These are phyloP conservation scores for Cercospora sesami DNA, from an alignment of 2,329 filamentous ascomycete genomes.

Conservation along the genomic window DNA sequence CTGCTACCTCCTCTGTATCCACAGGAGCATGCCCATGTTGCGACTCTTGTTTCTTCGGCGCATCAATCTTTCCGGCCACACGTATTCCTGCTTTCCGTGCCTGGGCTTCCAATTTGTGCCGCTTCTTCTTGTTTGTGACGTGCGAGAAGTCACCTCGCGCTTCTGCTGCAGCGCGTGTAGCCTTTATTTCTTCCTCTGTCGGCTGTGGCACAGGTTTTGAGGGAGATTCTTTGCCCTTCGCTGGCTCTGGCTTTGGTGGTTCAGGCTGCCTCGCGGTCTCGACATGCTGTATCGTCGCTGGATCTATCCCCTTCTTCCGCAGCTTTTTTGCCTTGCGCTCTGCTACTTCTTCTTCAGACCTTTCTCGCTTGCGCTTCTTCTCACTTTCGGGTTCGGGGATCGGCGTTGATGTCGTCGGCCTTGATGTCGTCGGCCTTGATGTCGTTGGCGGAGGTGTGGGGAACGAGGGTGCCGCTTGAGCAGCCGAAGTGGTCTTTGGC, in stretches of 20 bases:
- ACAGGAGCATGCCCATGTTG: background rate
- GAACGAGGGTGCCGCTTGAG: background rate
- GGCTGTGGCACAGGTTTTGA: background rate
- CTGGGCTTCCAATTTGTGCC: conserved; percentile 40
- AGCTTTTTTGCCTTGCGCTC: conserved; percentile 38
- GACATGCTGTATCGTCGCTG: conserved; percentile 12
- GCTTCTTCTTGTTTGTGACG: conserved; percentile 35
- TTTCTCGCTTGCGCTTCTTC: conserved; percentile 39
- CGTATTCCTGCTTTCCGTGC: conserved; percentile 31
- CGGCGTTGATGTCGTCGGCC: background rate
- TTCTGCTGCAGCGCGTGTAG: conserved; percentile 14
- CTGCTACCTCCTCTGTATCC: background rate
- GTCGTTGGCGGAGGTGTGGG: background rate
- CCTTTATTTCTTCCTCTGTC: conserved; percentile 17
- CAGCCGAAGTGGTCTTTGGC: conserved; percentile 33
- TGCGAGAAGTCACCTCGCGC: conserved; percentile 32
- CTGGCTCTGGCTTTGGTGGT: background rate
- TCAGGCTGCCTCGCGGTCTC: background rate
- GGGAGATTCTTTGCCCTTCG: background rate
- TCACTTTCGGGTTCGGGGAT: conserved; percentile 12
- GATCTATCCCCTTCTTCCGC: conserved; percentile 33
- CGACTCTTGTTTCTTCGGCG: conserved; percentile 20
- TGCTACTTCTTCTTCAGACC: conserved; percentile 34
- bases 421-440: background rate
- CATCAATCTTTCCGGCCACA: conserved; percentile 20